A percentile compares a stretch with the other conserved stretches of the same genome.
These are phyloP conservation scores for Fabrea salina DNA, from an alignment of 169 alveolate species.

Conservation along the genomic window DNA sequence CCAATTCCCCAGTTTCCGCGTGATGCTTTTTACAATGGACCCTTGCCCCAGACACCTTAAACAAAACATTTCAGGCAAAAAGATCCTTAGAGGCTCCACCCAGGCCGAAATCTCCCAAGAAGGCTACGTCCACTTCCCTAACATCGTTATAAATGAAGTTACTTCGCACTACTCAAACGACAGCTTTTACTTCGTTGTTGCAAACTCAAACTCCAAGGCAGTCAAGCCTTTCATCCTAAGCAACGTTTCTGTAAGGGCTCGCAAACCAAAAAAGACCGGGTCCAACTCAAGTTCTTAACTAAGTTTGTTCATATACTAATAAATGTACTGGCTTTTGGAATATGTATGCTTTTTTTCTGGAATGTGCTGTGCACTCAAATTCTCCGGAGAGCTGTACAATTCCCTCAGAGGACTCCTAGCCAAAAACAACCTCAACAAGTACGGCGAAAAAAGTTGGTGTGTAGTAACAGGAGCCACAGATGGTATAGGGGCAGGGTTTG, in stretches of 20 bases:
- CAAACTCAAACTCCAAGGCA: not conserved
- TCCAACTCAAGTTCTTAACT: no score
- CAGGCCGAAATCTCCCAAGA: not conserved
- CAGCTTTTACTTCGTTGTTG: not conserved
- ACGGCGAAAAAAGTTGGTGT: conserved; percentile 43
- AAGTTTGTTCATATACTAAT: no score
- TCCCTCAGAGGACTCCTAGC: not conserved
- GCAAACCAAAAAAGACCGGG: no score
- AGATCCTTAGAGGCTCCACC: conserved; percentile 5
- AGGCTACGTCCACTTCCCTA: not conserved
- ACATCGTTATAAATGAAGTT: conserved; percentile 32
- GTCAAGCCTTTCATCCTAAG: conserved; percentile 8
- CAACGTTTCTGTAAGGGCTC: conserved; percentile 12
- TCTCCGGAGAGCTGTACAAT: no score
- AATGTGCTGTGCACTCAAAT: no score
- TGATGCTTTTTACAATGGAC: not conserved
- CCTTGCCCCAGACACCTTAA: not conserved
- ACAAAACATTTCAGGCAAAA: conserved; percentile 10
- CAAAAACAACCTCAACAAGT: not conserved
- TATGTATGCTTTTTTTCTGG: no score
- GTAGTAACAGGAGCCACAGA: conserved; percentile 46
- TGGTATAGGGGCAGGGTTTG: conserved; percentile 47
- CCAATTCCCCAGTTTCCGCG: not conserved
- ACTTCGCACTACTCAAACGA: conserved; percentile 24
- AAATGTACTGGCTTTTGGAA: no score